Evolutionary conservation across 2,329 filamentous ascomycete genomes (phyloP).

Genomic region (Xylariaceae sp.): DNA sequence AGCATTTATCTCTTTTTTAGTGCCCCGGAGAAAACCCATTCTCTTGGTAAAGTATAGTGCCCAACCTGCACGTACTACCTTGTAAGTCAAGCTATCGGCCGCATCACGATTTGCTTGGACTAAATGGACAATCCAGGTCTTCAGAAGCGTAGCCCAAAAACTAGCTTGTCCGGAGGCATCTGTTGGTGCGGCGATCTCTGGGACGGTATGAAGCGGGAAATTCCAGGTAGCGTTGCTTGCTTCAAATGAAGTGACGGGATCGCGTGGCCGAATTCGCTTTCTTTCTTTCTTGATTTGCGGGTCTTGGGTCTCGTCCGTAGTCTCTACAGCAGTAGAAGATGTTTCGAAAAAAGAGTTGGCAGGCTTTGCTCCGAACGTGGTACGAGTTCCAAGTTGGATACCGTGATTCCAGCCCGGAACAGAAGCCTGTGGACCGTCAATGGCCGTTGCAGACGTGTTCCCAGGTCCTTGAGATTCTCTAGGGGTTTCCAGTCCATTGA

Average conservation of each 20-base stretch:
- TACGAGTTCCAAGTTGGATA: constrained; percentile 34
- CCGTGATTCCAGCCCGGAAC: constrained; percentile 36
- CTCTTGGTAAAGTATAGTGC: constrained; percentile 28
- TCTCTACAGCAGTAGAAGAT: neutral
- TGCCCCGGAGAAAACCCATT: constrained; percentile 31
- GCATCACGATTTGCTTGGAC: constrained; percentile 27
- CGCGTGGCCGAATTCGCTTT: constrained; percentile 15
- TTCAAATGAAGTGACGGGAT: constrained; percentile 28
- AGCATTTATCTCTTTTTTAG: constrained; percentile 24
- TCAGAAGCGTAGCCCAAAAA: constrained; percentile 21
- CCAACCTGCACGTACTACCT: constrained; percentile 33
- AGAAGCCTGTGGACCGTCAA: neutral
- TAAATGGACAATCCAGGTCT: constrained; percentile 17
- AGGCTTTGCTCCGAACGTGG: constrained; percentile 32
- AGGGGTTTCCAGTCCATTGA: neutral
- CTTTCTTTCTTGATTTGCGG: constrained; percentile 15
- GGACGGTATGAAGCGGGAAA: constrained; percentile 23
- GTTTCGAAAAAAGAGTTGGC: constrained; percentile 23
- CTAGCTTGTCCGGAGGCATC: neutral
- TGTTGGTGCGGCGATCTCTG: constrained; percentile 13
- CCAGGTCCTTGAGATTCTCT: constrained; percentile 8
- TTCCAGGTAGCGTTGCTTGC: constrained; percentile 29
- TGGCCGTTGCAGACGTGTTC: neutral
- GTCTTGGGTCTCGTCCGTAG: constrained; percentile 2
- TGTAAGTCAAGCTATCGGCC: constrained; percentile 26